A percentile compares a stretch with the other conserved stretches of the same genome.
These are phyloP conservation scores for Jackrogersella multiformis DNA, from an alignment of 495 filamentous ascomycete species.

Conservation along the genomic window DNA sequence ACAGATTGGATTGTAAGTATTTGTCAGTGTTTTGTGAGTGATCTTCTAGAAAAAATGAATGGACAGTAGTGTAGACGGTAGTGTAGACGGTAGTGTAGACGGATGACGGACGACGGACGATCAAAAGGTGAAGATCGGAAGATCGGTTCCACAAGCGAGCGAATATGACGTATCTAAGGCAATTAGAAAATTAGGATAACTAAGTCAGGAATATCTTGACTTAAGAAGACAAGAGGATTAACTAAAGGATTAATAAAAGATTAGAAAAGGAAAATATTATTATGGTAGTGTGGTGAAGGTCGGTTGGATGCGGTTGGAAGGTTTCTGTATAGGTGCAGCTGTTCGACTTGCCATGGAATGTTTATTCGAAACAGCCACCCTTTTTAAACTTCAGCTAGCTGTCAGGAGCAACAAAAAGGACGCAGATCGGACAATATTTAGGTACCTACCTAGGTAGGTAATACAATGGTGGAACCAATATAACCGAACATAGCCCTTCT, in stretches of 20 bases:
- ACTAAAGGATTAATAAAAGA: not conserved
- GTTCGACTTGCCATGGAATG: slow-evolving; percentile 1
- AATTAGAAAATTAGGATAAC: slow-evolving; percentile 10
- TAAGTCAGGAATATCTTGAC: not conserved
- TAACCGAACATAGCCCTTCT: slow-evolving; percentile 14
- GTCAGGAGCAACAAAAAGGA: slow-evolving; percentile 16
- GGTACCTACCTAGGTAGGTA: too few relatives aligned
- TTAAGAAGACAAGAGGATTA: not conserved
- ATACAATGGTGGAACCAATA: too few relatives aligned
- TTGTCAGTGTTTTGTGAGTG: not conserved
- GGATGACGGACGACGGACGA: too few relatives aligned
- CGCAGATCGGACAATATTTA: slow-evolving; percentile 22
- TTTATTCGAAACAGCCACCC: slow-evolving; percentile 1
- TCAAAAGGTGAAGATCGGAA: slow-evolving; percentile 26
- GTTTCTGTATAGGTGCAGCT: not conserved
- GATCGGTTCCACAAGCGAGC: slow-evolving; percentile 16
- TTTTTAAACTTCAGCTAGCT: slow-evolving; percentile 20
- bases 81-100: too few relatives aligned
- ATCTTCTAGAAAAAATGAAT: slow-evolving; percentile 1
- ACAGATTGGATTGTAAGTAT: not conserved
- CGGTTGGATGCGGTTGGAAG: not conserved
- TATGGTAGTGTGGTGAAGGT: not conserved
- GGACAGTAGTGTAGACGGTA: not conserved
- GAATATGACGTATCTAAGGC: slow-evolving; percentile 30
- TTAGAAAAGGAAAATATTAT: not conserved